Evolutionary conservation across 2,329 filamentous ascomycete genomes (phyloP).

Genomic region (Sclerotinia trifoliorum): DNA sequence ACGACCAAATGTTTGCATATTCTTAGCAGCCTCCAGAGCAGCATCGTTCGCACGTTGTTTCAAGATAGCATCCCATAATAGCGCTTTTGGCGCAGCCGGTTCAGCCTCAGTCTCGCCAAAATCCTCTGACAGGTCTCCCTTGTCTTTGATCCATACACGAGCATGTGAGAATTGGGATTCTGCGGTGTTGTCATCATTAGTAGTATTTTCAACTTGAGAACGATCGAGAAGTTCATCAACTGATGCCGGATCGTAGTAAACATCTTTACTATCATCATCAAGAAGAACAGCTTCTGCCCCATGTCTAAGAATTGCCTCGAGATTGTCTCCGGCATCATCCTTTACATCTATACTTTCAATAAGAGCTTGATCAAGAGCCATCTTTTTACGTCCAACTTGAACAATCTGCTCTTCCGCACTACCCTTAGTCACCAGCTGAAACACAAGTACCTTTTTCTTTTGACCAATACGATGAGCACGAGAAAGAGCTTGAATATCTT

Average conservation of each 20-base stretch:
- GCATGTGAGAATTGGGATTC: slow-evolving; percentile 88
- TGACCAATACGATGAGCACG: slow-evolving; percentile 95
- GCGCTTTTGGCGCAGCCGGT: slow-evolving; percentile 57
- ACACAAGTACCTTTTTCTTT: slow-evolving; percentile 91
- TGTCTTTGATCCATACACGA: slow-evolving; percentile 86
- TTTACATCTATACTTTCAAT: slow-evolving; percentile 88
- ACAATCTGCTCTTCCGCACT: slow-evolving; percentile 95
- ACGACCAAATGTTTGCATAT: slow-evolving; percentile 75
- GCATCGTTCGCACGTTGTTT: slow-evolving; percentile 78
- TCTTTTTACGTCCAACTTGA: slow-evolving; percentile 92
- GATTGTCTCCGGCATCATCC: slow-evolving; percentile 73
- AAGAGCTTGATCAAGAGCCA: slow-evolving; percentile 90
- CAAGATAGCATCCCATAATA: slow-evolving; percentile 88
- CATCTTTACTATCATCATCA: slow-evolving; percentile 69
- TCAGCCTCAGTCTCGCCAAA: slow-evolving; percentile 54
- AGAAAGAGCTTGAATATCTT: slow-evolving; percentile 93
- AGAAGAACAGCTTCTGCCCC: slow-evolving; percentile 85
- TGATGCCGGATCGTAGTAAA: slow-evolving; percentile 75
- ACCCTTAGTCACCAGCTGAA: slow-evolving; percentile 86
- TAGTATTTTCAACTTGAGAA: slow-evolving; percentile 72
- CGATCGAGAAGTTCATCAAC: slow-evolving; percentile 92
- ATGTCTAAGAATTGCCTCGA: slow-evolving; percentile 84
- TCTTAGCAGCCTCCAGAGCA: slow-evolving; percentile 65
- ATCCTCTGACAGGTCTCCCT: slow-evolving; percentile 63
- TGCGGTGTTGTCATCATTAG: slow-evolving; percentile 59